These are phyloP conservation scores for Moringa oleifera DNA, from an alignment of 345 rosid genomes.

Conservation along the genomic window DNA sequence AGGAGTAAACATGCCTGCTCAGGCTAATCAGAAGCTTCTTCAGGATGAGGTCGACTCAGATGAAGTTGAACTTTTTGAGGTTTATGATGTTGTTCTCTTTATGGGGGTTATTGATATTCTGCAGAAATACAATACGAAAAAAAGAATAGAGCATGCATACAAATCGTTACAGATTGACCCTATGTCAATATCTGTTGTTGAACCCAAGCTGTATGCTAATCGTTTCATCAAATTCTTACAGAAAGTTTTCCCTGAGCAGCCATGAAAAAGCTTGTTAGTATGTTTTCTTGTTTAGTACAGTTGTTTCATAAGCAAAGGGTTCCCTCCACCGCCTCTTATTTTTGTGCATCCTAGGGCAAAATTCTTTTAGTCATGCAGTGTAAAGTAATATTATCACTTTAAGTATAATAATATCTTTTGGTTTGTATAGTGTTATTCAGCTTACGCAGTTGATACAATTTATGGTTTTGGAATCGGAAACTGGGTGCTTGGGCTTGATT, in stretches of 20 bases:
- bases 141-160: conserved; percentile 65
- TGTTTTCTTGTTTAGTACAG: neutral
- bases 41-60: conserved; percentile 40
- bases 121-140: conserved; percentile 76
- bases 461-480: too few relatives aligned
- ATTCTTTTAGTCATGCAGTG: conserved; percentile 8
- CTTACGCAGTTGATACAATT: too few relatives aligned
- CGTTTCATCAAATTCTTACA: conserved; percentile 71
- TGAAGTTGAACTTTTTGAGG: conserved; percentile 75
- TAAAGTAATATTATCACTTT: conserved; percentile 3
- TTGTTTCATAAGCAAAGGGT: neutral
- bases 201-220: conserved; percentile 61
- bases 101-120: conserved; percentile 89
- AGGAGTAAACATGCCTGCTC: conserved; percentile 98
- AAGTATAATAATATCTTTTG: neutral
- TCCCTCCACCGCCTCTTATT: too few relatives aligned
- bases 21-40: conserved; percentile 58
- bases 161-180: conserved; percentile 72
- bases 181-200: conserved; percentile 50
- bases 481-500: too few relatives aligned
- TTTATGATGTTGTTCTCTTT: conserved; percentile 84
- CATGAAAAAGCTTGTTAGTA: neutral
- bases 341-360: neutral
- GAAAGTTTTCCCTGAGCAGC: conserved; percentile 51
- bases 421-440: neutral